Conservation (phyloP, 139 green algal genomes). For the Tetradesmus obliquus region DNA sequence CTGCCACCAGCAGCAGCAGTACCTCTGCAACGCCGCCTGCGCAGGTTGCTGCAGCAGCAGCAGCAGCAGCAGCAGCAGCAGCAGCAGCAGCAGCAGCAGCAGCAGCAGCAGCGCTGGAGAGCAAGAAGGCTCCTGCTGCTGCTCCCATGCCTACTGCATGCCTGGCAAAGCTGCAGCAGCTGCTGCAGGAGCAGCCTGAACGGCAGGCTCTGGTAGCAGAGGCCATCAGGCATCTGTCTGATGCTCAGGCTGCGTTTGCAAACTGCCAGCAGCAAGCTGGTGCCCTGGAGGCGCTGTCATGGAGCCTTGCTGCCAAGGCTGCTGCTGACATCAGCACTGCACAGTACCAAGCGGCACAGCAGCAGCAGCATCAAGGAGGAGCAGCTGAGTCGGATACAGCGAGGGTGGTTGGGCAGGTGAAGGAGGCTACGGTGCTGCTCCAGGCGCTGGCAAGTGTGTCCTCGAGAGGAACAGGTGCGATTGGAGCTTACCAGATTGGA, state of each 20-base stretch:
- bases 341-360: neutral
- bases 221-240: slow-evolving; percentile 2
- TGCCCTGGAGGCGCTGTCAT: slow-evolving; percentile 29
- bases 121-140: neutral
- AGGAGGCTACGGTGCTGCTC: slow-evolving; percentile 4
- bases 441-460: slow-evolving; percentile 14
- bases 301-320: slow-evolving; percentile 16
- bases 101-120: neutral
- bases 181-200: neutral
- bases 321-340: neutral
- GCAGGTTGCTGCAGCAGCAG: neutral
- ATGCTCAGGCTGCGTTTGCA: slow-evolving; percentile 1
- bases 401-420: neutral
- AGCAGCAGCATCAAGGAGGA: neutral
- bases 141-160: slow-evolving; percentile 10
- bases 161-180: neutral
- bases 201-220: slow-evolving; percentile 11
- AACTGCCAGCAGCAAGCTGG: slow-evolving; percentile 27
- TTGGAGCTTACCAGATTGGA: no score
- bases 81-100: neutral
- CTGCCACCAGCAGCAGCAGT: neutral
- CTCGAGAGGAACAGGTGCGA: neutral
- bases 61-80: neutral
- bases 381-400: neutral
- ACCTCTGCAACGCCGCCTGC: neutral